Base-by-base conservation (phyloP, 2,329 filamentous ascomycete genomes). In the Penicillium digitatum region DNA sequence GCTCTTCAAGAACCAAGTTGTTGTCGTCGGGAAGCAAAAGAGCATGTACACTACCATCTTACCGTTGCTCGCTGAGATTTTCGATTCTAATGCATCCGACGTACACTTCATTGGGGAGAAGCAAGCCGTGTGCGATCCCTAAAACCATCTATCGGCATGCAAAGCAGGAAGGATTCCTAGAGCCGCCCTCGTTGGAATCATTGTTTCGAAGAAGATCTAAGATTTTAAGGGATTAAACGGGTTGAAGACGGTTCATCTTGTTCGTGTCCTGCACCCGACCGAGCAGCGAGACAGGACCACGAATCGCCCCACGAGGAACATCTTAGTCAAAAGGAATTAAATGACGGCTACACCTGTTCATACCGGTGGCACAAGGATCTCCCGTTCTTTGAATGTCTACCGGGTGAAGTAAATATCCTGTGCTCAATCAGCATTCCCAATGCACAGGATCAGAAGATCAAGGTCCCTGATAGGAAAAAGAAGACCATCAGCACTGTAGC, bases 291-390 rank as follows among this genome's bases (percentile, higher is more conserved):
- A 29, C 10, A 56, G 54, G 54, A 56, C 34, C 54, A 56, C 24
- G 54, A 50, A 29, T n/a, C 47, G 16, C 54, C 54, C n/a, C 54
- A 56, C 5, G 50, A 56, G 12, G 31, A 32, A 5, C 54, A 46
- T 35, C 40, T 56, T 8, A 29, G 16, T 2, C 50, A 56, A 20
- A 35, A 47, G 11, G 39, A 48, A n/a, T 20, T 56, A 11, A 50
- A 54, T 14, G 32, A 56, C n/a, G 46, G 55, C 0, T 57, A 48
- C 27, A 57, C 51, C 14, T 51, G 55, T 7, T 47, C 55, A 20
- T 57, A 57, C 32, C 48, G 55, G 12, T 54, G 55, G 55, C 55
- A 57, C 14, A 54, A 51, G 55, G 55, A 57, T 39, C 54, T 51
- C 11, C 55, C 55, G 1, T 57, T 57, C 35, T 57, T 51, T 44